Base-by-base conservation (phyloP, 1,284 basidiomycete species). In the Erythrobasidium hasegawianum region DNA sequence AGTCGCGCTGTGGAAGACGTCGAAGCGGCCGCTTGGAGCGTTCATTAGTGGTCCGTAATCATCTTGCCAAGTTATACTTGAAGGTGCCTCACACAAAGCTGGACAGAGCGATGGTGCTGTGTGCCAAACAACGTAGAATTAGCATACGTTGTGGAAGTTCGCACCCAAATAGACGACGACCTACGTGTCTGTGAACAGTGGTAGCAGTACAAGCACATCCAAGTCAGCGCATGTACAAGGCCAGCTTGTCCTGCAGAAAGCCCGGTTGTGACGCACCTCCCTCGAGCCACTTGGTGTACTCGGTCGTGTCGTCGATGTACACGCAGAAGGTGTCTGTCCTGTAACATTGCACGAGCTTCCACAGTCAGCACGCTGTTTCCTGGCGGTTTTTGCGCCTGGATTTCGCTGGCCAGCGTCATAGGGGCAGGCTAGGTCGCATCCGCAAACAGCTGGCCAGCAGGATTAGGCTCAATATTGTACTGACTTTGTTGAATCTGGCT, bases 261-360 rank as follows among this genome's bases (percentile, higher is more conserved):
- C 7, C 39, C n/a, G 49, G n/a, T n/a, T 26, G 20, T n/a, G 33
- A 62, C 62, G n/a, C 38, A 65, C 62, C 62, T 26, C 62, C 62
- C n/a, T 65, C 62, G 22, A 50, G 41, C 62, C 62, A 65, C 45
- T 65, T 65, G 54, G 38, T 33, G 62, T 65, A 65, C 56, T 57
- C 62, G 26, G 13, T 18, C 3, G 43, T 20, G 49, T 65, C 62
- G 38, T 65, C 62, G n/a, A 65, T 33, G 43, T 65, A 65, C 45
- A 65, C 62, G 43, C 55, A 50, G 56, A 55, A 65, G 41, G 41
- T 65, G 47, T 65, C 62, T 27, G 62, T 65, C 56, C 62, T 65
- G n/a, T n/a, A 33, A 16, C 7, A 14, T 27, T 5, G 22, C 38
- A 16, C 22, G 26, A 20, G 13, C 2, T n/a, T 14, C 22, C 50